Evolutionary conservation across 2,329 filamentous ascomycete species (phyloP).

Genomic region (Talaromyces verruculosus): DNA sequence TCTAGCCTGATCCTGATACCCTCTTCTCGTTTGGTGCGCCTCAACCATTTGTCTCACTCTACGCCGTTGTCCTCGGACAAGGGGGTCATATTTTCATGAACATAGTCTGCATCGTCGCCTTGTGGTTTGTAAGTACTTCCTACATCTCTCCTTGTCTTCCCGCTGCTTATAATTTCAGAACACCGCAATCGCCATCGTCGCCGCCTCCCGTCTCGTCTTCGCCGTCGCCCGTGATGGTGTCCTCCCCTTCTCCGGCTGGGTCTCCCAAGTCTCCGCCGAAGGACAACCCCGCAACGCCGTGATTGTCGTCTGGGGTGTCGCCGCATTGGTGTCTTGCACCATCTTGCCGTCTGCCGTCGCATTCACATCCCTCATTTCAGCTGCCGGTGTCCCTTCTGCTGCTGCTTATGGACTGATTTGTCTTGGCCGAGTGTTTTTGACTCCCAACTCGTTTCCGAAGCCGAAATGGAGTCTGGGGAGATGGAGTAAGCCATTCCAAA

Average conservation of each 20-base stretch:
- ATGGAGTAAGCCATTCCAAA: conserved; percentile 50
- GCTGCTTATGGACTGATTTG: conserved; percentile 56
- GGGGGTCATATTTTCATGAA: conserved; percentile 63
- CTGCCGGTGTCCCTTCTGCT: conserved; percentile 54
- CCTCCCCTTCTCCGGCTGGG: conserved; percentile 60
- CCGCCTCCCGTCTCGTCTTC: conserved; percentile 62
- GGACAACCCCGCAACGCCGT: conserved; percentile 63
- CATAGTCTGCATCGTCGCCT: conserved; percentile 53
- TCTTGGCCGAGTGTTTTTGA: conserved; percentile 50
- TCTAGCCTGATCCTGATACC: conserved; percentile 50
- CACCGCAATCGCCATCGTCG: conserved; percentile 60
- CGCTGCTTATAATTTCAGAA: conserved; percentile 43
- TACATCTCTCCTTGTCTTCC: conserved; percentile 4
- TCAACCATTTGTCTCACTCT: conserved; percentile 60
- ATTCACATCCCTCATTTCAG: conserved; percentile 56
- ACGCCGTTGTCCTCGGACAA: conserved; percentile 56
- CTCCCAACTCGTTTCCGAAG: conserved; percentile 50
- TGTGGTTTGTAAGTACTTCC: conserved; percentile 51
- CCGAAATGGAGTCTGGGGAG: conserved; percentile 50
- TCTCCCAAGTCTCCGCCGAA: conserved; percentile 53
- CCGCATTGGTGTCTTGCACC: conserved; percentile 58
- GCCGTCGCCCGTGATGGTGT: conserved; percentile 63
- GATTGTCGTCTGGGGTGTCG: conserved; percentile 57
- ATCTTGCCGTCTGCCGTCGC: conserved; percentile 57
- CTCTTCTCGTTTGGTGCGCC: conserved; percentile 56